Base-by-base conservation (phyloP, 148 eudicot species). In the Chenopodium suecicum region DNA sequence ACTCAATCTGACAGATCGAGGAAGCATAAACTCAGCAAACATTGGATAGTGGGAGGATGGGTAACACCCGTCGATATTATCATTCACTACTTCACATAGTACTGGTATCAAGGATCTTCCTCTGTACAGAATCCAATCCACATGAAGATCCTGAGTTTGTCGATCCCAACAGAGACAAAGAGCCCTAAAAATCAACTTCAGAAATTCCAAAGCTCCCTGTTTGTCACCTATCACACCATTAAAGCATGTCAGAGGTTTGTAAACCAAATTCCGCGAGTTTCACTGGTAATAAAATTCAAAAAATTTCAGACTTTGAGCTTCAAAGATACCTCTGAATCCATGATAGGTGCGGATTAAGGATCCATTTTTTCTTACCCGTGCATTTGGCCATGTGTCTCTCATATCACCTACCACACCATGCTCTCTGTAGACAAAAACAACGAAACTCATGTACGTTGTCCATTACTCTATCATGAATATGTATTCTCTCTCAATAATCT, bases 101-200 rank as follows among this genome's bases (percentile, higher is more conserved):
- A 91, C 94, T 4, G 99, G 99, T 66, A 90, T 81, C 70, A 96
- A 81, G 32, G 98, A 91, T 89, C 99, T 87, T 52, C 99, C 99
- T 79, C 99, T 87, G 68, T 84, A 92, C 29, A 96, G 88, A 76
- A 96, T 88, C 98, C 99, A 96, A 77, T 96, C 99, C 44, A 96
- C 80, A 71, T 96, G 99, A 47, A 96, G 91, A 88, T 96, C 99
- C 81, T 96, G 99, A 46, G 99, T 96, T 84, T 96, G 99, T 16
- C 98, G 92, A 86, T 96, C 99, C 99, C 99, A 96, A 84, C 99
- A 96, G 48, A 96, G 94, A 85, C 99, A 96, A 85, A 96, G 92
- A 25, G 99, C 99, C 88, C 99, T 85, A 65, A 96, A 90, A 8
- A 96, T 87, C 83, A 96, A 83, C 88, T 96, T 96, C 70, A 96